Evolutionary conservation across 495 filamentous ascomycete species (phyloP).

Genomic region (Podospora australis): DNA sequence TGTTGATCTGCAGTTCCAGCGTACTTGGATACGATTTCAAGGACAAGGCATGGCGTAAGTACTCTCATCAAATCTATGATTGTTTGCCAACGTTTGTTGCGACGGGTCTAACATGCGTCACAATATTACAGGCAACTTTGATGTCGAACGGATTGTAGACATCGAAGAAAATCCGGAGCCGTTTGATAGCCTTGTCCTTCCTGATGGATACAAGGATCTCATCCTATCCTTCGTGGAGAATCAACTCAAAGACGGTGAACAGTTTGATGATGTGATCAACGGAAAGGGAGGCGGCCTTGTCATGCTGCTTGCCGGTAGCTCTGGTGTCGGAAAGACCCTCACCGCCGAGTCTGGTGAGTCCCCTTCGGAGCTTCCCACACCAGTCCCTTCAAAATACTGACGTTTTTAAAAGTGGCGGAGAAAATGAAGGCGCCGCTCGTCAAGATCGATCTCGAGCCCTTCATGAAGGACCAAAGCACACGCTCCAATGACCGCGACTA

Average conservation of each 20-base stretch:
- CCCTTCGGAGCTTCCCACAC: background rate
- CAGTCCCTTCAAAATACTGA: background rate
- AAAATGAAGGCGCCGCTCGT: constrained; percentile 18
- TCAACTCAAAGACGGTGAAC: constrained; percentile 26
- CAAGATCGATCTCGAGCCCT: constrained; percentile 19
- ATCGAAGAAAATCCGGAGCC: constrained; percentile 42
- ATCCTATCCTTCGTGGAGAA: constrained; percentile 40
- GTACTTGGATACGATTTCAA: constrained; percentile 28
- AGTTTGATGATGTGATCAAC: constrained; percentile 32
- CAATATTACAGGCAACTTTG: constrained; percentile 15
- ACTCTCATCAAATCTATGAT: background rate
- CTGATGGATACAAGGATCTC: constrained; percentile 40
- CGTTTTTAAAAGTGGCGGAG: constrained; percentile 9
- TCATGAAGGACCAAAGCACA: constrained; percentile 1
- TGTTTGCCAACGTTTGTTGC: background rate
- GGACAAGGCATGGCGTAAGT: constrained; percentile 29
- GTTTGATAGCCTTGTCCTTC: constrained; percentile 47
- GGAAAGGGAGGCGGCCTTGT: constrained; percentile 33
- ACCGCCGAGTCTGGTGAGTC: constrained; percentile 38
- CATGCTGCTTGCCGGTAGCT: background rate
- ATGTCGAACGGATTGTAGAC: constrained; percentile 21
- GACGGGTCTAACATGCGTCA: background rate
- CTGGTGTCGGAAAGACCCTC: constrained; percentile 43
- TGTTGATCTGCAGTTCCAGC: constrained; percentile 22
- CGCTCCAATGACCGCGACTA: background rate